Conservation (phyloP, 2,329 filamentous ascomycete species). For the Penicillium sp. region DNA sequence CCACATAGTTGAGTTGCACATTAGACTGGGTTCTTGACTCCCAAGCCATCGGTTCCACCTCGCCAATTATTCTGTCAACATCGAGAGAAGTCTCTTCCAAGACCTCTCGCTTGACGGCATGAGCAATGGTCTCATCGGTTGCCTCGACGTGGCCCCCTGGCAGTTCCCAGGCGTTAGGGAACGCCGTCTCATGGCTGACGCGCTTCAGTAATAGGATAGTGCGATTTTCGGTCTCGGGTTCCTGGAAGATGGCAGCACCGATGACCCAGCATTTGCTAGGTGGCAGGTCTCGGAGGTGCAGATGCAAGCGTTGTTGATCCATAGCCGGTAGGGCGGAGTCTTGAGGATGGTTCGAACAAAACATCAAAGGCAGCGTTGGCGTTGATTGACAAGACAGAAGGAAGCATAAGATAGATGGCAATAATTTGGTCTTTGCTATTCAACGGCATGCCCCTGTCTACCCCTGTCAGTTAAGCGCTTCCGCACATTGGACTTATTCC, state of each 20-base stretch:
- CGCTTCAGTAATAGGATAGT: background rate
- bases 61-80: background rate
- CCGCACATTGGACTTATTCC: too few relatives aligned
- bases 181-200: background rate
- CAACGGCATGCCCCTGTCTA: too few relatives aligned
- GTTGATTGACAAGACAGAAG: background rate
- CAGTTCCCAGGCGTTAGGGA: conserved; percentile 1
- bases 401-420: background rate
- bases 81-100: background rate
- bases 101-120: background rate
- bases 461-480: too few relatives aligned
- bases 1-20: background rate
- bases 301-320: background rate
- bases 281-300: background rate
- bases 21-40: background rate
- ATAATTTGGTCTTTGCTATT: too few relatives aligned
- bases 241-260: background rate
- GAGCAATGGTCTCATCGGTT: background rate
- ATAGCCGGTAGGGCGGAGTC: background rate
- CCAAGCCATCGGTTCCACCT: background rate
- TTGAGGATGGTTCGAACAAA: background rate
- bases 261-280: background rate
- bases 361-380: background rate
- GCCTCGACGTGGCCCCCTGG: background rate
- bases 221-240: background rate